Base-by-base conservation (phyloP, 345 rosid species). In the Gossypium bickii region DNA sequence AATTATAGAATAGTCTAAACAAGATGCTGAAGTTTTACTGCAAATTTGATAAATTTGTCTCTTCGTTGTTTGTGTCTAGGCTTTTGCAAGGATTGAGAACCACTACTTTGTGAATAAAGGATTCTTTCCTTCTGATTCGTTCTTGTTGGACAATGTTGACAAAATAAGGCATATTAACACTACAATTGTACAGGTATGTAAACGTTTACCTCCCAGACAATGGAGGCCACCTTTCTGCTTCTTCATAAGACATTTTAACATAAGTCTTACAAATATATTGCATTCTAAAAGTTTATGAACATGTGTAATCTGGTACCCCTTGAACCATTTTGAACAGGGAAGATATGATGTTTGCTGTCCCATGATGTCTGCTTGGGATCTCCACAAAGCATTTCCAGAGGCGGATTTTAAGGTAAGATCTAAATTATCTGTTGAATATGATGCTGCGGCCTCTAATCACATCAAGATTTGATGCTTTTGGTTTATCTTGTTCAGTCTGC, bases 301-400 rank as follows among this genome's bases (percentile, higher is more conserved):
- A 17, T 25, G 44, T 48, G 9, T 8, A 60, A 45, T 43, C 7
- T 60, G 49, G 48, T 56, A 62, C 22, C 47, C 55, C 47, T 58
- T 69, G 56, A 55, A 57, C 56, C 52, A 53, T 67, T 34, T 75
- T 82, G 84, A 72, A 85, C 89, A 93, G 99, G 99, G 99, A 79
- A 90, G 98, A 85, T 93, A 93, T 81, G 99, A 95, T 65, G 81
- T 90, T 20, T 88, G 94, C 73, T 91, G 97, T 80, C 99, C 99
- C 18, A 91, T 95, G 96, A 91, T 95, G 96, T 95, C 99, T 62
- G 99, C 99, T 76, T 93, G 99, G 99, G 99, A 95, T 89, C 92
- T 93, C 74, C 99, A 90, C 75, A 95, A 82, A 86, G 90, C 92
- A 77, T 95, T 95, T 97, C 97, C 97, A 25, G 98, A 93, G 85